A percentile compares a stretch with the other conserved stretches of the same genome.
phyloP scores from a whole-genome alignment of 306 rosid genomes.

The Arachis stenosperma region DNA sequence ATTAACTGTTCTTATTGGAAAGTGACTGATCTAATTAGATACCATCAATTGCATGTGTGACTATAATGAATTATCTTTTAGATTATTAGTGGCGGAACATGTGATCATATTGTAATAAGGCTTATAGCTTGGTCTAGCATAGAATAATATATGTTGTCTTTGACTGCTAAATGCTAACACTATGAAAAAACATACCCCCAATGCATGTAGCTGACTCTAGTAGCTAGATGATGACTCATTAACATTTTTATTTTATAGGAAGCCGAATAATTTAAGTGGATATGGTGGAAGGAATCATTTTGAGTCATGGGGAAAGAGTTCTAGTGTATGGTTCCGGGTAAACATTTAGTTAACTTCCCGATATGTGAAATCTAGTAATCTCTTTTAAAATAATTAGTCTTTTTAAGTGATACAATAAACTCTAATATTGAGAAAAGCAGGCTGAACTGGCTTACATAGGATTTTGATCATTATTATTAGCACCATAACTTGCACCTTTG shows the following conservation, averaged over 20 bases:
- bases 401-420: conserved; percentile 24
- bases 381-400: conserved; percentile 6
- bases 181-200: not conserved
- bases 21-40: not conserved
- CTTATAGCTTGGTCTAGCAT: conserved; percentile 9
- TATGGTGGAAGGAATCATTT: conserved; percentile 68
- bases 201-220: conserved; percentile 35
- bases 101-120: not conserved
- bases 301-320: conserved; percentile 49
- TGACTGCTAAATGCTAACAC: not conserved
- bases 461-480: not conserved
- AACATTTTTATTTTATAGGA: not conserved
- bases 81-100: conserved; percentile 19
- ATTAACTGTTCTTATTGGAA: not conserved
- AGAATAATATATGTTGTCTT: not conserved
- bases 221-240: conserved; percentile 29
- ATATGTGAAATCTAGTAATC: not conserved
- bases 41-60: conserved; percentile 19
- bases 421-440: conserved; percentile 36
- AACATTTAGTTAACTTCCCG: conserved; percentile 49
- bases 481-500: conserved; percentile 35
- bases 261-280: not conserved
- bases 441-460: conserved; percentile 32
- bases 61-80: conserved; percentile 22
- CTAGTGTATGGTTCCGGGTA: conserved; percentile 69